A percentile compares a stretch with the other conserved stretches of the same genome.
These are phyloP conservation scores for Spergularia azorica DNA, from an alignment of 179 eudicot genomes.

Conservation along the genomic window DNA sequence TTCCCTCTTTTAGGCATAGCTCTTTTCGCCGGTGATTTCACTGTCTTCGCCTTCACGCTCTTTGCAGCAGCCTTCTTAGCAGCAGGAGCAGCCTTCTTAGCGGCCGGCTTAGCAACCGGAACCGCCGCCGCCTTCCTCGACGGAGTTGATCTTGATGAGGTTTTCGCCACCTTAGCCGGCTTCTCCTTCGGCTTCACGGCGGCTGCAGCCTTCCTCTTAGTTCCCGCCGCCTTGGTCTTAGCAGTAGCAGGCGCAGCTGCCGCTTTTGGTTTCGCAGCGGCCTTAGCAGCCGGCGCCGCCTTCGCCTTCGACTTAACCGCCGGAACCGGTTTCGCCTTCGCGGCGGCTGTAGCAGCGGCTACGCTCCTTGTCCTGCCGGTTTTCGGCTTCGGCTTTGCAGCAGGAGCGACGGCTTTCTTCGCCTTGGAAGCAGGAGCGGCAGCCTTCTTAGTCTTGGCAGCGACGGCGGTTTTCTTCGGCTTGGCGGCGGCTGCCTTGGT, in stretches of 20 bases:
- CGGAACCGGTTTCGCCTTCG: constrained; percentile 17
- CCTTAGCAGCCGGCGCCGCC: neutral
- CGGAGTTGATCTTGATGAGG: constrained; percentile 24
- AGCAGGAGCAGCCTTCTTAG: constrained; percentile 29
- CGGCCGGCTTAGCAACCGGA: constrained; percentile 12
- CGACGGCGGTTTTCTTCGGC: too few relatives aligned
- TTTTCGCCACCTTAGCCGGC: constrained; percentile 38
- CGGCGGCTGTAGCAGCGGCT: constrained; percentile 21
- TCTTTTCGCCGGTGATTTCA: constrained; percentile 5
- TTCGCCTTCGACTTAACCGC: constrained; percentile 14
- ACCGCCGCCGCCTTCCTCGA: constrained; percentile 25
- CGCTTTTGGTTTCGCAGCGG: neutral
- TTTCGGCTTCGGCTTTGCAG: constrained; percentile 19
- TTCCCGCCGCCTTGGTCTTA: neutral
- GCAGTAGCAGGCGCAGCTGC: neutral
- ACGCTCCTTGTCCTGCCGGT: constrained; percentile 16
- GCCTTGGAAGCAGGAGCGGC: too few relatives aligned
- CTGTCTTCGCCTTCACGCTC: constrained; percentile 28
- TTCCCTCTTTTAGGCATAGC: constrained; percentile 36
- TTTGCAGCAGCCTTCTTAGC: constrained; percentile 16
- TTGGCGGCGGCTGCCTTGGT: constrained; percentile 27
- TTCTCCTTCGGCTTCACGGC: constrained; percentile 29
- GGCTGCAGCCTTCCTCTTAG: constrained; percentile 3
- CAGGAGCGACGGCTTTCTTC: neutral
- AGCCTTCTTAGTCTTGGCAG: too few relatives aligned